Percentiles rank a stretch among this genome's conserved stretches.
These are phyloP conservation scores for Penicillium palitans DNA, from an alignment of 2,329 filamentous ascomycete genomes.

Conservation along the genomic window DNA sequence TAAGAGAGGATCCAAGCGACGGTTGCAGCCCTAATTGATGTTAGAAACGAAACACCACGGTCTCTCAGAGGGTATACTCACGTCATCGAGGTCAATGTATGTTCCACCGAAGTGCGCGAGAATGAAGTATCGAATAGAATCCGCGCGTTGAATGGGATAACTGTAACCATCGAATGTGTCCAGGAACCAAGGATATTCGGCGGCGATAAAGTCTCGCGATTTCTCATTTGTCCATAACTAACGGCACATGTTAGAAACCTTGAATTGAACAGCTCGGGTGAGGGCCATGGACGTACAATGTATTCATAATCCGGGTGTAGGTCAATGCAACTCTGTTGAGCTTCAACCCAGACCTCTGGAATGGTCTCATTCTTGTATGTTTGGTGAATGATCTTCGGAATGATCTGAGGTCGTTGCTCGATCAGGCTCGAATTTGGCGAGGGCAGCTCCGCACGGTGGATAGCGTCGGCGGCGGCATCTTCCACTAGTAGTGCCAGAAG, in stretches of 20 bases:
- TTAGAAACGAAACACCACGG: slow-evolving; percentile 9
- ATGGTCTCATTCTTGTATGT: slow-evolving; percentile 72
- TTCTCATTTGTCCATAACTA: slow-evolving; percentile 75
- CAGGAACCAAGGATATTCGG: slow-evolving; percentile 76
- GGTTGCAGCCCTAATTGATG: slow-evolving; percentile 61
- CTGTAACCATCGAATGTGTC: slow-evolving; percentile 72
- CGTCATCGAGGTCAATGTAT: slow-evolving; percentile 77
- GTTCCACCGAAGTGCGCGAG: slow-evolving; percentile 75
- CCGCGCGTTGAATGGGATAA: slow-evolving; percentile 74
- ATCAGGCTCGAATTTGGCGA: slow-evolving; percentile 62
- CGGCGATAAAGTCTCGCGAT: slow-evolving; percentile 68
- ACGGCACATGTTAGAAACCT: slow-evolving; percentile 22
- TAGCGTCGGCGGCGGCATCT: slow-evolving; percentile 66
- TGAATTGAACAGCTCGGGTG: not conserved
- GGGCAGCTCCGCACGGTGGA: slow-evolving; percentile 65
- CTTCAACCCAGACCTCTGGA: slow-evolving; percentile 64
- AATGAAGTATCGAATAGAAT: slow-evolving; percentile 77
- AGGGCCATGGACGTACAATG: slow-evolving; percentile 53
- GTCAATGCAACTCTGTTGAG: slow-evolving; percentile 66
- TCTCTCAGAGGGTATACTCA: slow-evolving; percentile 35
- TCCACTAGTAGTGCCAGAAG: slow-evolving; percentile 69
- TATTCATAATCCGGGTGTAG: slow-evolving; percentile 72
- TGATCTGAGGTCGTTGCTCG: slow-evolving; percentile 59
- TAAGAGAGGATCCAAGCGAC: slow-evolving; percentile 66
- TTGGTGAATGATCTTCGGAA: slow-evolving; percentile 77